Evolutionary conservation across 352 stramenopile species (phyloP), one percentile per base, ranked within the genome.

Genomic region (Halophytophthora batemanensis): DNA sequence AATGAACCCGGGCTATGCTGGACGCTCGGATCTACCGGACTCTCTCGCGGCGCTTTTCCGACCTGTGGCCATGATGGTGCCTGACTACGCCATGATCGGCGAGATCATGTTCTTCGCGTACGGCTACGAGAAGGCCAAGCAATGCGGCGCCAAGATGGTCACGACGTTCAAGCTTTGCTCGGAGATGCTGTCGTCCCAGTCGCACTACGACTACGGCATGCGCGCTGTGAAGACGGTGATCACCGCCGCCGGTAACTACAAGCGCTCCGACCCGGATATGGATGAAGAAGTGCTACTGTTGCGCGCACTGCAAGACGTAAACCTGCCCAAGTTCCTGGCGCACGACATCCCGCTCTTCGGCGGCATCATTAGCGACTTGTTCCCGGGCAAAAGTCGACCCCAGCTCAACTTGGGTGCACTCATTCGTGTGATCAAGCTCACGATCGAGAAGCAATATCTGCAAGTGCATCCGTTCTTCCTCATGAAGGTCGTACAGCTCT

Each of bases 41-140:
- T 98, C 97, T 14, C 73, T 98, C 3, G 93, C 96, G 29, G 95
- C 93, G 8, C 59, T 98, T 2, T 98, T 98, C 54, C 82, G 95
- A 18, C 95, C 95, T 0, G 95, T 98, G 21, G 95, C 95, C 4
- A 98, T 98, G 95, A 98, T 98, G 95, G 93, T 98, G 17, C 93
- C 93, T 0, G 92, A 98, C 62, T 98, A 98, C 53, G 90, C 86
- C 5, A 89, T 98, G 59, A 98, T 98, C 45, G 93, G 90, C 33
- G 93, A 98, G 58, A 98, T 98, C 66, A 98, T 98, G 91, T 93
- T 98, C 36, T 98, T 98, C 51, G 87, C 86, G 6, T 98, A 97
- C 43, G 93, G 93, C 5, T 98, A 97, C 53, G 82, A 94, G 46
- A 93, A 97, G 34, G 94, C 91, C 11, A 90, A 93, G 39, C 80